A percentile compares a stretch with the other conserved stretches of the same genome.
phyloP scores from a whole-genome alignment of 352 stramenopile genomes.

The Peronospora farinosa region DNA sequence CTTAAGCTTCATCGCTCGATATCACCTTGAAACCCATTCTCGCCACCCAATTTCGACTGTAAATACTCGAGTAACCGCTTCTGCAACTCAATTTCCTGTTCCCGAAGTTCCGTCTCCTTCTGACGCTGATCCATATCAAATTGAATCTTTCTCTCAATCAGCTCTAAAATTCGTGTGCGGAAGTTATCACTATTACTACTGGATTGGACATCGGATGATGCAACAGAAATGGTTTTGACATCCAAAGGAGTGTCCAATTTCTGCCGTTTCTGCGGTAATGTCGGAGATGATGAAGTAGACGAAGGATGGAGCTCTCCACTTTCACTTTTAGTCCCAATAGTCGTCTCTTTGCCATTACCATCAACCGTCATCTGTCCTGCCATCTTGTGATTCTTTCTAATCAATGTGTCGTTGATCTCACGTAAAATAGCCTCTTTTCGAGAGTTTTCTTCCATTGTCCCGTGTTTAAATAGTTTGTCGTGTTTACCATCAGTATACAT shows the following conservation, averaged over 20 bases:
- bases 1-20: neutral
- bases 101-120: slow-evolving; percentile 68
- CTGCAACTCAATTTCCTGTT: slow-evolving; percentile 78
- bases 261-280: slow-evolving; percentile 19
- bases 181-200: slow-evolving; percentile 41
- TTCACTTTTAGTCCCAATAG: slow-evolving; percentile 18
- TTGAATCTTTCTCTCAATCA: slow-evolving; percentile 78
- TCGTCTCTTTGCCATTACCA: slow-evolving; percentile 16
- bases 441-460: slow-evolving; percentile 57
- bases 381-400: slow-evolving; percentile 47
- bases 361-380: slow-evolving; percentile 17
- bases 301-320: neutral
- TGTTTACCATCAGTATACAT: slow-evolving; percentile 73
- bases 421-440: slow-evolving; percentile 62
- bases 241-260: slow-evolving; percentile 18
- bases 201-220: slow-evolving; percentile 6
- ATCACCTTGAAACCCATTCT: neutral
- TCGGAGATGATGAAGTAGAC: neutral
- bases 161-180: slow-evolving; percentile 49
- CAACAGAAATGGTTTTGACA: neutral
- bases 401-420: slow-evolving; percentile 47
- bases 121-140: slow-evolving; percentile 78
- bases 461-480: slow-evolving; percentile 82
- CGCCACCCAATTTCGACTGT: slow-evolving; percentile 51
- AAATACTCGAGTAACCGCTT: slow-evolving; percentile 80